Base-by-base conservation (phyloP, 345 rosid species). In the Melaleuca quinquenervia region DNA sequence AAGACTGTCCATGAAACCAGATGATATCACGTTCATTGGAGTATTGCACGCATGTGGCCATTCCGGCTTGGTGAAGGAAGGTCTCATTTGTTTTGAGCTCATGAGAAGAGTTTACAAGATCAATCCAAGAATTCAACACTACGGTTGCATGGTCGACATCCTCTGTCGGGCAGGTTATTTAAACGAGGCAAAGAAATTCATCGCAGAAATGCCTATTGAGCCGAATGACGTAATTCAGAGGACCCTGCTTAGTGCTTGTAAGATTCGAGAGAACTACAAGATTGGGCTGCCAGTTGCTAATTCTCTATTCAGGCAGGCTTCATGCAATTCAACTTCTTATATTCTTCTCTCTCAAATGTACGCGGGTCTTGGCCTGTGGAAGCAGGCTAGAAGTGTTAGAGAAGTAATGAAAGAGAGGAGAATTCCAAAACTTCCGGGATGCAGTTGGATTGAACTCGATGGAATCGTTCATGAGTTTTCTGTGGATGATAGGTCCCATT, bases 81-180 rank as follows among this genome's bases (percentile, higher is more conserved):
- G 94, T n/a, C 84, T 90, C 82, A 85, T 91, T 11, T 89, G 89
- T 85, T 92, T 91, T 52, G 92, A 92, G 88, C 84, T 89, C 56
- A 89, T 91, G 93, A 89, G 91, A 87, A 89, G 93, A 86, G 87
- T 90, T 78, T 89, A 89, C 88, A 87, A 84, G 82, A 7, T 91
- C 80, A 88, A 86, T 75, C 93, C 93, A 5, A 87, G 88, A 86
- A 86, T 91, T 54, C 91, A 92, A 85, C 94, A 92, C 82, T 92
- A 90, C 29, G 94, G 93, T 36, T 92, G 93, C 88, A 87, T 89
- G 90, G 92, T 92, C 44, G 93, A 90, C 90, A 87, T 92, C 52
- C 90, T 91, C 58, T 84, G 93, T 82, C 90, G 91, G 5, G 91
- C 91, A n/a, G 93, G 94, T 84, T 86, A 85, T 20, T 82, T 91